Conservation (phyloP, 495 filamentous ascomycete species). For the Talaromyces nanjingensis region DNA sequence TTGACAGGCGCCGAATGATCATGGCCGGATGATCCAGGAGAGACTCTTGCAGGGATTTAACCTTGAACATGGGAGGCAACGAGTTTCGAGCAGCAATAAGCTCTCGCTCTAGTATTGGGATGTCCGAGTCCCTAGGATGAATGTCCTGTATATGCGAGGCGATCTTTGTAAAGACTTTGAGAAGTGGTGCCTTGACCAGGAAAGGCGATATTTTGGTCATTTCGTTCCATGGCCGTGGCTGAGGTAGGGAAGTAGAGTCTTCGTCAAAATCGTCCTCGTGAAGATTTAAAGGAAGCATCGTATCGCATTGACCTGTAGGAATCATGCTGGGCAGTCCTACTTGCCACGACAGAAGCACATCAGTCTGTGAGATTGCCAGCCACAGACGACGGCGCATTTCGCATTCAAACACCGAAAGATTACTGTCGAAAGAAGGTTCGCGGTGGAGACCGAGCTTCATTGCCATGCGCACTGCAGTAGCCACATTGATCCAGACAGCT, state of each 20-base stretch:
- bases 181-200: constrained; percentile 32
- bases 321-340: constrained; percentile 39
- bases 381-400: constrained; percentile 42
- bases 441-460: constrained; percentile 42
- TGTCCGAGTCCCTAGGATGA: constrained; percentile 32
- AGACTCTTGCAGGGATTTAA: constrained; percentile 63
- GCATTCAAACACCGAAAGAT: constrained; percentile 29
- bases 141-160: constrained; percentile 21
- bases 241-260: constrained; percentile 25
- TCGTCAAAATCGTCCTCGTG: constrained; percentile 37
- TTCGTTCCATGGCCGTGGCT: constrained; percentile 28
- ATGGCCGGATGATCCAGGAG: constrained; percentile 67
- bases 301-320: constrained; percentile 35
- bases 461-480: constrained; percentile 33
- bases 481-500: constrained; percentile 40
- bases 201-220: constrained; percentile 29
- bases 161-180: constrained; percentile 37
- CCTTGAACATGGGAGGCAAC: constrained; percentile 63
- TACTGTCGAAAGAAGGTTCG: constrained; percentile 29
- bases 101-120: constrained; percentile 62
- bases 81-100: constrained; percentile 60
- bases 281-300: constrained; percentile 33
- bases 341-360: constrained; percentile 37
- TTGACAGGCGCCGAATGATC: constrained; percentile 72
- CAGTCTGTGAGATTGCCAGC: constrained; percentile 30